phyloP scores from a whole-genome alignment of 192 early-diverging fungal genomes.

The Coemansia sp. region DNA sequence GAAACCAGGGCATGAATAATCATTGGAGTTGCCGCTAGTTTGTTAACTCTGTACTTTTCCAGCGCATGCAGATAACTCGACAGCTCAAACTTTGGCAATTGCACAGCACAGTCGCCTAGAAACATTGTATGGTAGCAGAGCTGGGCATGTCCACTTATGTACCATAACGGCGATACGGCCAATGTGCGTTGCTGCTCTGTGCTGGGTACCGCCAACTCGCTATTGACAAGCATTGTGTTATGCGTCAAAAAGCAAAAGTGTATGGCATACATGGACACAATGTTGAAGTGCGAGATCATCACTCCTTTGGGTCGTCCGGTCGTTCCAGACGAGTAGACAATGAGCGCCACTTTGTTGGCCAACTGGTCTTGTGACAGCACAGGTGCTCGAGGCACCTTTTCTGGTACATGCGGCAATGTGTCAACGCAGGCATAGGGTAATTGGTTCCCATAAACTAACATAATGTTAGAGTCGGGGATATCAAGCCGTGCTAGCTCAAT shows the following conservation, averaged over 20 bases:
- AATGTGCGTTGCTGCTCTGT: conserved; percentile 5
- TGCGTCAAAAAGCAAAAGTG: conserved; percentile 8
- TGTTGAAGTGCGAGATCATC: conserved; percentile 42
- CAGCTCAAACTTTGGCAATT: conserved; percentile 13
- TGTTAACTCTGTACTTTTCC: conserved; percentile 13
- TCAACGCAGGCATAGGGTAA: too few relatives aligned
- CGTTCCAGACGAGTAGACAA: conserved; percentile 44
- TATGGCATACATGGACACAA: conserved; percentile 19
- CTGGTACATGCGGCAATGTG: too few relatives aligned
- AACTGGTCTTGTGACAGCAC: neutral
- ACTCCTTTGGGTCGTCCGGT: conserved; percentile 40
- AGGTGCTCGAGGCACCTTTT: neutral
- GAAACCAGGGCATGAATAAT: conserved; percentile 15
- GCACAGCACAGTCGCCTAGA: conserved; percentile 24
- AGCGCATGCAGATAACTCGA: conserved; percentile 24
- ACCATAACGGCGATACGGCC: conserved; percentile 20
- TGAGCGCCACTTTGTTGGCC: conserved; percentile 19
- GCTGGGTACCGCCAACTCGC: too few relatives aligned
- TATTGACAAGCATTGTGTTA: too few relatives aligned
- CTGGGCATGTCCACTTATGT: conserved; percentile 38
- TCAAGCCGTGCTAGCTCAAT: neutral
- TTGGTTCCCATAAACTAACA: conserved; percentile 1
- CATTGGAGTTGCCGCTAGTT: conserved; percentile 19
- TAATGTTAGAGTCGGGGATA: conserved; percentile 2
- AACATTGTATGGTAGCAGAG: conserved; percentile 36